phyloP scores from a whole-genome alignment of 805 yeast species.

The Kuraishia ogatae region DNA sequence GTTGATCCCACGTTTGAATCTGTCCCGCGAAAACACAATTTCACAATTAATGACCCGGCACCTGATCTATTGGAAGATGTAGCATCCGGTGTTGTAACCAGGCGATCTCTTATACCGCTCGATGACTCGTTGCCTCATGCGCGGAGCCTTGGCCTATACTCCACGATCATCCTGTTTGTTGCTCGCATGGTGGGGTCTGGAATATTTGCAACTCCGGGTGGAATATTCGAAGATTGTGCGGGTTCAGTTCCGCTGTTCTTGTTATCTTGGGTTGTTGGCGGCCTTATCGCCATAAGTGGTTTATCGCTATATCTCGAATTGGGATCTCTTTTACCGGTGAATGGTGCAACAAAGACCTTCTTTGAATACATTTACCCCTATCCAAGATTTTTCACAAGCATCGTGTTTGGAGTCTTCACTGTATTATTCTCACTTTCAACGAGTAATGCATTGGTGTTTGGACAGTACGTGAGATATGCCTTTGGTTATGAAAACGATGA shows the following conservation, averaged over 20 bases:
- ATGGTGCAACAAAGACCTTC: constrained; percentile 63
- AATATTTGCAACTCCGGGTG: constrained; percentile 58
- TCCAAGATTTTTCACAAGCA: constrained; percentile 38
- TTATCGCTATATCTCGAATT: constrained; percentile 51
- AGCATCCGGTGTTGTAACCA: constrained; percentile 6
- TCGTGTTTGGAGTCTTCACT: constrained; percentile 30
- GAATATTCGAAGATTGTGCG: constrained; percentile 51
- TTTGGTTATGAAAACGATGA: constrained; percentile 24
- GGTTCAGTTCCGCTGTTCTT: constrained; percentile 49
- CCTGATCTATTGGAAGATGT: constrained; percentile 8
- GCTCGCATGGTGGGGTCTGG: constrained; percentile 66
- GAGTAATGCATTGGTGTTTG: constrained; percentile 38
- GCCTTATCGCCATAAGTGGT: constrained; percentile 50
- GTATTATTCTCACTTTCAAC: constrained; percentile 33
- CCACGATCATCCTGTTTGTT: constrained; percentile 51
- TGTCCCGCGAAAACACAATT: not conserved
- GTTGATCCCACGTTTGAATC: not conserved
- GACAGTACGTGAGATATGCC: constrained; percentile 35
- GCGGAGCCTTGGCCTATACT: constrained; percentile 43
- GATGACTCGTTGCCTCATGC: constrained; percentile 10
- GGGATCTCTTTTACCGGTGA: constrained; percentile 59
- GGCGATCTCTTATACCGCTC: constrained; percentile 12
- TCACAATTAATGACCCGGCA: constrained; percentile 10
- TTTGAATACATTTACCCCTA: constrained; percentile 50
- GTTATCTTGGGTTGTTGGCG: constrained; percentile 49